phyloP scores from a whole-genome alignment of 352 stramenopile genomes.

The Elongisporangium undulatum region DNA sequence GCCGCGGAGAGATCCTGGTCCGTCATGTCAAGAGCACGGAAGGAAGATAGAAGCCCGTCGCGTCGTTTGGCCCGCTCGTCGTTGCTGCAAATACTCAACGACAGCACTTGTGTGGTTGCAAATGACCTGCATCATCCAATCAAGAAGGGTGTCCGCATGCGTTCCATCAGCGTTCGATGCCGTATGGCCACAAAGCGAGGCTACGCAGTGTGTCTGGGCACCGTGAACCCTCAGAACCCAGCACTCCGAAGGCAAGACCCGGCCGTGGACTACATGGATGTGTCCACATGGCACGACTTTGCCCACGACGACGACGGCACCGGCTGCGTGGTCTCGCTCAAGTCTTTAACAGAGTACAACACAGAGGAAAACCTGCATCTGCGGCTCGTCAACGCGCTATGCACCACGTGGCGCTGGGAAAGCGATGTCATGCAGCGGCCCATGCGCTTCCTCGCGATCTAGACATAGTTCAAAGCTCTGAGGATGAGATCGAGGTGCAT shows the following conservation, averaged over 20 bases:
- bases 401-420: neutral
- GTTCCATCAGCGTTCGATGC: slow-evolving; percentile 34
- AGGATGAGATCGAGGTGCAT: neutral
- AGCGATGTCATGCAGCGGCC: neutral
- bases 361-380: neutral
- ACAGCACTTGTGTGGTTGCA: slow-evolving; percentile 29
- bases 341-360: neutral
- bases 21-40: neutral
- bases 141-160: slow-evolving; percentile 27
- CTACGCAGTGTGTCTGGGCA: slow-evolving; percentile 26
- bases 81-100: slow-evolving; percentile 31
- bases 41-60: neutral
- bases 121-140: slow-evolving; percentile 34
- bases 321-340: neutral
- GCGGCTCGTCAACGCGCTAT: neutral
- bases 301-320: neutral
- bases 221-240: slow-evolving; percentile 23
- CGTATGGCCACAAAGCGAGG: slow-evolving; percentile 24
- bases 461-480: too few species aligned
- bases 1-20: neutral
- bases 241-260: neutral
- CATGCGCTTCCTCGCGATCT: neutral
- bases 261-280: neutral
- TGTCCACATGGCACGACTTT: neutral
- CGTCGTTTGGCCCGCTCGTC: neutral